Base-by-base conservation (phyloP, 805 yeast species). In the Teunomyces atbi region DNA sequence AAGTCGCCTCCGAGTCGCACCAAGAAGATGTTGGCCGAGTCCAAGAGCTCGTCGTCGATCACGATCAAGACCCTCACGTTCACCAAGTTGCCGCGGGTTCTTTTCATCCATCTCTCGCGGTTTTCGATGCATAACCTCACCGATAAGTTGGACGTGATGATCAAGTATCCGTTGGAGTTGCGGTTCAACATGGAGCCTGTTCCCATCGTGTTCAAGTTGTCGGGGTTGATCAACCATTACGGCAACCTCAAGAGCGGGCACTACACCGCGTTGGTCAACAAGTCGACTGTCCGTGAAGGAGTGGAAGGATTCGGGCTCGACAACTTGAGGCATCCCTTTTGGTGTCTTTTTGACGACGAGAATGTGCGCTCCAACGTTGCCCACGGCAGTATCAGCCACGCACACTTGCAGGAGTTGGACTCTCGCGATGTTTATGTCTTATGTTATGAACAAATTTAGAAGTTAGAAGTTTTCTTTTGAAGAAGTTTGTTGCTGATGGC, bases 311-410 rank as follows among this genome's bases (percentile, higher is more conserved):
- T n/a, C 16, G 44, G 35, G 23, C 23, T 18, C 12, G 60, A 69
- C 38, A 62, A 65, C 5, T 72, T 74, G 47, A 43, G 32, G 10
- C 51, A 57, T 35, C 82, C 82, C 28, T 69, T 71, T 53, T 86
- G 94, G 94, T 82, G 84, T 51, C 77, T 77, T 50, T 86, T 86
- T 62, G 92, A 86, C 59, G 95, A 86, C 62, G 92, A 86, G 42
- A 69, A 66, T 36, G 78, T 77, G 33, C 70, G 74, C 56, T 51
- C 61, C 39, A 73, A 72, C 51, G 57, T 72, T 18, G 57, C 66
- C 6, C 84, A 80, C 53, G 84, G 81, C 28, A 71, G 71, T 55
- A 52, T 66, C 13, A 68, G 69, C 33, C 68, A 65, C 15, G 66
- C 66, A 6, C 53, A 53, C 19, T 29, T 43, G 37, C 50, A 48